Conservation (phyloP, 352 stramenopile genomes). For the Phytophthora pluvialis region DNA sequence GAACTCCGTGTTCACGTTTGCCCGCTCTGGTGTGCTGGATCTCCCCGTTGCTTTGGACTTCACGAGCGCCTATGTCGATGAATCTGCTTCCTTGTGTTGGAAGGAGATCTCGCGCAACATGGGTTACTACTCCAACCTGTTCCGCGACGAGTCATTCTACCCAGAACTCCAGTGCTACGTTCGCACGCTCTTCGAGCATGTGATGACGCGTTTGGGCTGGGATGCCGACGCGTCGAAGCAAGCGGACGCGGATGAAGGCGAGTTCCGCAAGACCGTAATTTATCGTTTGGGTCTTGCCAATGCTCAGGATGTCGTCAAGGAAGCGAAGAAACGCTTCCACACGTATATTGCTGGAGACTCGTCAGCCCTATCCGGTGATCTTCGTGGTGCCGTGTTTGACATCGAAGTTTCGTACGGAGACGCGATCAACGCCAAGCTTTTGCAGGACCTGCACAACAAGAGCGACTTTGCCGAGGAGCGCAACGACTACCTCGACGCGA, state of each 20-base stretch:
- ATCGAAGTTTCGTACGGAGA: conserved; percentile 55
- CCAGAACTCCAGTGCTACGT: conserved; percentile 62
- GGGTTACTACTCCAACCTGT: conserved; percentile 57
- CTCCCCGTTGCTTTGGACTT: conserved; percentile 69
- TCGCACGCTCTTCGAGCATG: conserved; percentile 54
- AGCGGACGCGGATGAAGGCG: conserved; percentile 48
- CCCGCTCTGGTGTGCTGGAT: conserved; percentile 55
- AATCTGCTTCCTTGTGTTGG: conserved; percentile 70
- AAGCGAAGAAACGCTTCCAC: conserved; percentile 64
- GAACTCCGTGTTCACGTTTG: conserved; percentile 93
- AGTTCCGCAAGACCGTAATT: conserved; percentile 74
- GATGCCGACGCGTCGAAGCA: conserved; percentile 34
- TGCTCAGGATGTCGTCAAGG: conserved; percentile 56
- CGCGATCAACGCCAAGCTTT: conserved; percentile 50
- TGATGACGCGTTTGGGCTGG: conserved; percentile 68
- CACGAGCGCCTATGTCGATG: conserved; percentile 57
- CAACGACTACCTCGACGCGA: conserved; percentile 57
- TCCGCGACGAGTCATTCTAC: conserved; percentile 60
- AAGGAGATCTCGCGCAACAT: conserved; percentile 70
- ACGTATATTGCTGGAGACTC: conserved; percentile 54
- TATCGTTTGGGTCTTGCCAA: conserved; percentile 54
- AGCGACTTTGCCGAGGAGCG: conserved; percentile 77
- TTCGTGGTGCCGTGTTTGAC: conserved; percentile 62
- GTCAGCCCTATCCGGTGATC: conserved; percentile 55
- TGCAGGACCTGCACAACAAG: conserved; percentile 68